These are phyloP conservation scores for Trebouxia sp. DNA, from an alignment of 139 green algal species.

Conservation along the genomic window DNA sequence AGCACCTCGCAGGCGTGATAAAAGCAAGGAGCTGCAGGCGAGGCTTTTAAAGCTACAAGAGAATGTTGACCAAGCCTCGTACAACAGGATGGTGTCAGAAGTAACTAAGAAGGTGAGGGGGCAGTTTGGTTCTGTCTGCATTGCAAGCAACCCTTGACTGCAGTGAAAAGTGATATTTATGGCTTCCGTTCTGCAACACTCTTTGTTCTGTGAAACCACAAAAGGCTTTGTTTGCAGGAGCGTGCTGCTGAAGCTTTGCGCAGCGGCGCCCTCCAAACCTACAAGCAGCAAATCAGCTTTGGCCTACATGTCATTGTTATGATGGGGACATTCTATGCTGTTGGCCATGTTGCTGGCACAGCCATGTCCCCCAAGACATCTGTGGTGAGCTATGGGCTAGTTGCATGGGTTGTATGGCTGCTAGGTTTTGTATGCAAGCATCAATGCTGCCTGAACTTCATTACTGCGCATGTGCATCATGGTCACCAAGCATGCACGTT, in stretches of 20 bases:
- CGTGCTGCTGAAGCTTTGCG: constrained; percentile 35
- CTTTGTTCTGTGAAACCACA: background rate
- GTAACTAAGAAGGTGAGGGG: constrained; percentile 39
- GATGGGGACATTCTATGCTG: constrained; percentile 77
- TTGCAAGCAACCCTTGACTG: background rate
- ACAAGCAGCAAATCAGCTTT: constrained; percentile 71
- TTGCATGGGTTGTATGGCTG: too few species aligned
- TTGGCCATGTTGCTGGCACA: constrained; percentile 59
- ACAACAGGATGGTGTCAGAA: constrained; percentile 48
- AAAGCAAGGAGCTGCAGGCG: constrained; percentile 49
- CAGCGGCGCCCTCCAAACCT: constrained; percentile 52
- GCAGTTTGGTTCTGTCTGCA: background rate
- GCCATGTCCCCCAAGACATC: constrained; percentile 33
- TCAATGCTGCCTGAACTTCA: too few species aligned
- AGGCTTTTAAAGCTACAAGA: constrained; percentile 53
- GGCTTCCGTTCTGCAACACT: too few species aligned
- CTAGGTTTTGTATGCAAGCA: too few species aligned
- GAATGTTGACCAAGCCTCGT: constrained; percentile 58
- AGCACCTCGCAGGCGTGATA: constrained; percentile 37
- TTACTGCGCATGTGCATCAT: too few species aligned
- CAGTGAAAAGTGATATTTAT: background rate
- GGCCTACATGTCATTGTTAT: constrained; percentile 77
- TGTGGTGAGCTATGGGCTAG: too few species aligned
- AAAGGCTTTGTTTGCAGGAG: constrained; percentile 41
- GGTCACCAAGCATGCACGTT: too few species aligned